Base-by-base conservation (phyloP, 2,329 filamentous ascomycete genomes). In the Gremmenia infestans region DNA sequence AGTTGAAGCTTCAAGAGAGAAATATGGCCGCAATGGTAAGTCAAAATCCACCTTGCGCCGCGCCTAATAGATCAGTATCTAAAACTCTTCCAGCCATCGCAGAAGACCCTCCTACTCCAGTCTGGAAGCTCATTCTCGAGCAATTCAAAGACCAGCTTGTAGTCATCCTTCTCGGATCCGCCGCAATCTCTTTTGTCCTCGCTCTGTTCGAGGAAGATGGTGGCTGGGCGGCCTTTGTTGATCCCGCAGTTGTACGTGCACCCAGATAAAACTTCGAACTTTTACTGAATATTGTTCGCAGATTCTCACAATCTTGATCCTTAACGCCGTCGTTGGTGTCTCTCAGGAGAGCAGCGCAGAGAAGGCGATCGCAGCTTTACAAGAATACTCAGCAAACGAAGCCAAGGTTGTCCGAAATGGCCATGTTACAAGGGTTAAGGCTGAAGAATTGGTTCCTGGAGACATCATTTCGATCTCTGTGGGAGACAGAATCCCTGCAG, bases 141-240 rank as follows among this genome's bases (percentile, higher is more conserved):
- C 94, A 99, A 73, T 99, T 99, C 81, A 97, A 99, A 75, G 94
- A 99, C 72, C 94, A 99, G 74, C 84, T 99, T 48, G 94, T 99
- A 64, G 82, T 99, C 53, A 99, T 99, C 66, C 81, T 99, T 22
- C 82, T 99, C 50, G 94, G 85, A 53, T 97, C 93, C 39, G 94
- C 94, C 11, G 91, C 88, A 19, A 87, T 99, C 37, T 97, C 94
- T 2, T 97, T 99, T 71, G 85, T 92, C 25, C 79, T 99, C 60
- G 94, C 94, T 25, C 80, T 99, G 12, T 91, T 99, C 65, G 94
- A 99, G 72, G 88, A 94, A 46, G 89, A 89, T 59, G 91, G 92
- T 67, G 94, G 91, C 67, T 97, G 91, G 91, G 92, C 91, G 61
- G 94, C 93, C 37, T 99, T 99, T 72, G 94, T 99, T 58, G 94